Evolutionary conservation across 139 green algal species (phyloP).

Genomic region (Chlamydomonas urium): DNA sequence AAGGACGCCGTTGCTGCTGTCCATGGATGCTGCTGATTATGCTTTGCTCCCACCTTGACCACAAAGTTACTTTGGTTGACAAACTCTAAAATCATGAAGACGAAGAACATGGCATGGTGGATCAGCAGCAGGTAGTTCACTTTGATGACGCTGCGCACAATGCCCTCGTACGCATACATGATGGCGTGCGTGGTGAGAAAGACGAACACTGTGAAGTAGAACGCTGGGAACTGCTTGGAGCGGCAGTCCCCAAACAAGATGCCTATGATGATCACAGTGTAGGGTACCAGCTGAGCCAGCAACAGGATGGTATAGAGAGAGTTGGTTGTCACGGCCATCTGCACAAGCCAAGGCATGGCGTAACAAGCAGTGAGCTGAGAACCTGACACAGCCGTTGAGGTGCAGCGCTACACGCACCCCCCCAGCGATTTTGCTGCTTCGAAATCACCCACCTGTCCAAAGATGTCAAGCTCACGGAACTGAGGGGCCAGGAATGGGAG

Average conservation of each 20-base stretch:
- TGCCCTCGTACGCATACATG: conserved; percentile 16
- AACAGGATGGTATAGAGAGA: conserved; percentile 4
- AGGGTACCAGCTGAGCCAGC: conserved; percentile 6
- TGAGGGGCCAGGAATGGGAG: not conserved
- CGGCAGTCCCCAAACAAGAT: conserved; percentile 2
- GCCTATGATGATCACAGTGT: conserved; percentile 12
- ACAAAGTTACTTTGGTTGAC: conserved; percentile 9
- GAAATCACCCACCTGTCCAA: conserved; percentile 1
- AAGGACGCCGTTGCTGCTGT: too few species aligned
- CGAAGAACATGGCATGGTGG: conserved; percentile 11
- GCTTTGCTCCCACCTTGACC: conserved; percentile 5
- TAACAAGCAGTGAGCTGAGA: not conserved
- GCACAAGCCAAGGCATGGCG: not conserved
- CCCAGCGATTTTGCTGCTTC: too few species aligned
- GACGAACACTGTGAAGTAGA: conserved; percentile 9
- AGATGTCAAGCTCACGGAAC: conserved; percentile 7
- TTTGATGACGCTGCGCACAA: conserved; percentile 12
- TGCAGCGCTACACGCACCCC: too few species aligned
- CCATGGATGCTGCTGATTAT: too few species aligned
- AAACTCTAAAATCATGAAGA: conserved; percentile 5
- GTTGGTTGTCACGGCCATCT: conserved; percentile 15
- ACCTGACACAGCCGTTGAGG: too few species aligned
- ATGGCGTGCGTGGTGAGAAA: conserved; percentile 13
- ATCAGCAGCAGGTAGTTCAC: conserved; percentile 16
- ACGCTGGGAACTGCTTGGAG: conserved; percentile 9